Conservation (phyloP, 2,329 filamentous ascomycete species). For the Epichloe brachyelytri region DNA sequence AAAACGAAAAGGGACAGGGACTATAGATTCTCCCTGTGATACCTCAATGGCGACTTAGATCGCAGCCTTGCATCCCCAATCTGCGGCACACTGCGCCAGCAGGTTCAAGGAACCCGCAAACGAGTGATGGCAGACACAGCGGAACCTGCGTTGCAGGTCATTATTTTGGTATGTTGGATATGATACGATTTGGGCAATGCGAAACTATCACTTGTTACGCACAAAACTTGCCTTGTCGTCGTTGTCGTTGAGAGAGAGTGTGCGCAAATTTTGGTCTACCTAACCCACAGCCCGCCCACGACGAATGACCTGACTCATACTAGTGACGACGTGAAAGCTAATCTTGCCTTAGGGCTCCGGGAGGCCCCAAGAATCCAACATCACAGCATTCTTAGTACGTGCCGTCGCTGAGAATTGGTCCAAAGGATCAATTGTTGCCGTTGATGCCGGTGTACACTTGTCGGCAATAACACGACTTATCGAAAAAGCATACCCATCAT, state of each 20-base stretch:
- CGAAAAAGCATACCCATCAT: slow-evolving; percentile 35
- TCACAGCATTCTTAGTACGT: slow-evolving; percentile 79
- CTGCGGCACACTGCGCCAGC: background rate
- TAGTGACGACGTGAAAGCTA: background rate
- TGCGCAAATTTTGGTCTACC: background rate
- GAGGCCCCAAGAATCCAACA: slow-evolving; percentile 79
- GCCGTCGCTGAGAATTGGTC: slow-evolving; percentile 69
- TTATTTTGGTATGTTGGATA: slow-evolving; percentile 45
- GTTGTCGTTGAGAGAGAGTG: no score
- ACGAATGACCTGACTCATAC: background rate
- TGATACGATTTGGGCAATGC: background rate
- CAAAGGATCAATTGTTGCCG: slow-evolving; percentile 72
- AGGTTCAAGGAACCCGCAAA: background rate
- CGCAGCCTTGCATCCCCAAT: background rate
- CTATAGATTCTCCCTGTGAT: background rate
- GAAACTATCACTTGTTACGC: background rate
- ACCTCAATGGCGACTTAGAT: background rate
- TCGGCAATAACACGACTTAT: slow-evolving; percentile 74
- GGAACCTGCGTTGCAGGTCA: slow-evolving; percentile 53
- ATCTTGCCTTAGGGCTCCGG: slow-evolving; percentile 56
- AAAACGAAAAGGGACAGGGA: background rate
- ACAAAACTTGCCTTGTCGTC: background rate
- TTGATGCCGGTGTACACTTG: slow-evolving; percentile 86
- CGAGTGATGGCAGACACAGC: slow-evolving; percentile 14
- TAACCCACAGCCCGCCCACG: background rate